Evolutionary conservation across 352 stramenopile species (phyloP), one percentile per base, ranked within the genome.

Genomic region (Pythium coloratum): DNA sequence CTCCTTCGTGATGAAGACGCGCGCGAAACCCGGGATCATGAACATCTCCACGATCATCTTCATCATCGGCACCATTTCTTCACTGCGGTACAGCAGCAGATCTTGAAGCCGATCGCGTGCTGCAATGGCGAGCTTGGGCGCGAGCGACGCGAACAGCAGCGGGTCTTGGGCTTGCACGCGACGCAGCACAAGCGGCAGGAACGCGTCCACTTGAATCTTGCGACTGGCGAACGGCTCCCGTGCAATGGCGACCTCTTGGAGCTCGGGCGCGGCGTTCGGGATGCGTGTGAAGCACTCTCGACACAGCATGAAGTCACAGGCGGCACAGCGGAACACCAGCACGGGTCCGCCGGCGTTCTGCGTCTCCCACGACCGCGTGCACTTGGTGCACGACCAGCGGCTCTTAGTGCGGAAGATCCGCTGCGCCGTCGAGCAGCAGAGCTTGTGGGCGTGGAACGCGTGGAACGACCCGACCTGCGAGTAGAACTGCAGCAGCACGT

Each of bases 31-130:
- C 42, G 67, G 75, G 53, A 76, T 67, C 1, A 64, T 62, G 14
- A 88, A 46, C 55, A 92, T 77, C 1, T 82, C 77, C 8, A 82
- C 49, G 10, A 90, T 68, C n/a, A 88, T 62, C 44, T 77, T 64
- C 12, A 70, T 62, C 36, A 78, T 76, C 9, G 71, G 66, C 2
- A 77, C 70, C 38, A 82, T 67, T 33, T 80, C 78, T 26, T 71
- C 55, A 8, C 78, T 81, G 40, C 83, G 79, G 42, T 88, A 78
- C 6, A 77, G 69, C 16, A 82, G 81, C 30, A 92, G 32, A 55
- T 92, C 84, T 47, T 83, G 64, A 13, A 88, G 66, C 6, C 81
- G 76, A 18, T 70, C 69, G 28, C 79, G 77, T 4, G 89, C 63
- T 20, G 86, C 83, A 44, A 83, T 70, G 3, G 73, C 71, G 30